Evolutionary conservation across 441 rosid species (phyloP), one percentile per base, ranked within the genome.

Genomic region (Erodium texanum): DNA sequence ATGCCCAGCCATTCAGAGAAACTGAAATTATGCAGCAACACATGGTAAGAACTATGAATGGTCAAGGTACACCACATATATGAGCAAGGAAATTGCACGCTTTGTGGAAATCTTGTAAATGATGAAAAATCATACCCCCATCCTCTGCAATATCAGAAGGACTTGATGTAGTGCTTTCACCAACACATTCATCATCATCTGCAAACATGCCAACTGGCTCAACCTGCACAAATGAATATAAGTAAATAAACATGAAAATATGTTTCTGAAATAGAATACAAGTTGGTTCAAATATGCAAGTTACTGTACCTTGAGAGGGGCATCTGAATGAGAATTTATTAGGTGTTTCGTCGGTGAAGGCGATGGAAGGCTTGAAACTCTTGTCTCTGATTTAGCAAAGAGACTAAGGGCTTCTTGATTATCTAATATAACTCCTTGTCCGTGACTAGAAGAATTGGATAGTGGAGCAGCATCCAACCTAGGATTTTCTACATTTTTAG

Each of bases 291-390:
- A 71, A 70, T 11, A 65, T 38, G 67, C 61, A 69, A 75, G 24
- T n/a, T 62, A 22, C 65, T 71, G 74, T 88, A 94, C 97, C 77
- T 70, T 83, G 73, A 82, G 81, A 29, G 79, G 79, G 77, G 87
- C 80, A 71, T 77, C 82, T 63, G 80, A 79, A 58, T 66, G 45
- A 72, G 82, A 52, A 68, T 73, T 65, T 70, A 75, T 81, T 7
- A 77, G 83, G 71, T 70, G 64, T 76, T 73, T 82, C 76, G 77
- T 73, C 29, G 79, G 78, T 61, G 86, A 80, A 62, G 77, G 74
- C 41, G 73, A 78, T 70, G 72, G 78, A 23, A 73, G 71, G 63
- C 77, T 72, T 69, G 77, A 81, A 70, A 73, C 69, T 73, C 68
- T 69, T 22, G 68, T 71, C 65, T 70, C 84, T 45, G 71, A 62